Evolutionary conservation across 139 green algal species (phyloP), one percentile per base, ranked within the genome.

Genomic region (Eudorina sp.): DNA sequence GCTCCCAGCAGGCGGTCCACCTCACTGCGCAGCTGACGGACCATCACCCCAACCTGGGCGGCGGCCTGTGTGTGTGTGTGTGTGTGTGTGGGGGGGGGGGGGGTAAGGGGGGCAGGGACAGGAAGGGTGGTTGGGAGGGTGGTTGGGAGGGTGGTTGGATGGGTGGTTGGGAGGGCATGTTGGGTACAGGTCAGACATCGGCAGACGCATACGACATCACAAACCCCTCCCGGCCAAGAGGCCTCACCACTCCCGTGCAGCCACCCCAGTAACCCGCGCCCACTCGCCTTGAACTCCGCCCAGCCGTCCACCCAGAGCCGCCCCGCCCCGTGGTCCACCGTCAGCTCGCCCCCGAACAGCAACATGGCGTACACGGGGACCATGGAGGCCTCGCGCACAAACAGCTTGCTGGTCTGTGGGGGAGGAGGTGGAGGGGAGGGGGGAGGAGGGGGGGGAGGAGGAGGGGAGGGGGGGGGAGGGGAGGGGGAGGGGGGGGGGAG

Each of bases 301-400:
- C 91, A 96, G 45, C 90, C 93, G 76, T 96, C 95, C 36, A 97
- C 74, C 31, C 75, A 74, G 53, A 79, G 55, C 53, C 93, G 81
- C 2, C 92, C 91, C 27, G 88, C 43, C 36, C 89, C 84, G 66
- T 94, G 90, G 36, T 95, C 58, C 51, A 97, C 90, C 29, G 48
- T 89, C 31, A 97, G 62, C 38, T 92, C 79, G 38, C 96, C 97
- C 7, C 96, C 96, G 91, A 98, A 98, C 9, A 98, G 91, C 69
- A 99, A 91, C 82, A 99, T 80, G 0, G 96, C 92, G 89, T 98
- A 99, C 3, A 96, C 88, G 9, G 95, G 90, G 36, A 98, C 96
- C 93, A 97, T 97, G 68, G 85, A 94, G 48, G 48, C 83, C 89
- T 97, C 94, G 2, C 96, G 86, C 38, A 97, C 92, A 85, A 95